Conservation (phyloP, 208 protist species). For the Tritrichomonas musculus region DNA sequence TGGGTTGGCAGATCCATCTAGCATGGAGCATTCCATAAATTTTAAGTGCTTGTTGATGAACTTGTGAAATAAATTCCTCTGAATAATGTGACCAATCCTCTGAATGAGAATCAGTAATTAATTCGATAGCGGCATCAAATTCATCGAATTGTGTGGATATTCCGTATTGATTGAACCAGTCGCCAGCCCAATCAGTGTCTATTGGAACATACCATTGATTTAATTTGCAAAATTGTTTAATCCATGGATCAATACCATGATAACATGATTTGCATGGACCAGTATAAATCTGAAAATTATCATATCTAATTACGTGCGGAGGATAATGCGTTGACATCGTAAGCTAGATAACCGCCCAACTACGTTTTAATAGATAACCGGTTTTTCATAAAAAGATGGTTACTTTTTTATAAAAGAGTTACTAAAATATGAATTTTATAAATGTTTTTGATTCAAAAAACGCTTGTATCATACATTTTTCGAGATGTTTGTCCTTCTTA, state of each 20-base stretch:
- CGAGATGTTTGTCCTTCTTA: too few species aligned
- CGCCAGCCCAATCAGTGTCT: background rate
- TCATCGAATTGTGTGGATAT: background rate
- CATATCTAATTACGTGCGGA: background rate
- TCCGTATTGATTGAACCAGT: slow-evolving; percentile 1
- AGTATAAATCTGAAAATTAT: background rate
- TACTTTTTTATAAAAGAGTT: too few species aligned
- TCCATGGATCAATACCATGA: background rate
- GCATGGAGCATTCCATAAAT: slow-evolving; percentile 1
- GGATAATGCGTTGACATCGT: background rate
- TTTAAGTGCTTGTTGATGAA: background rate
- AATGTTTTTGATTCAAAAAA: too few species aligned
- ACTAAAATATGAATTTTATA: too few species aligned
- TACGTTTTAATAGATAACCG: too few species aligned
- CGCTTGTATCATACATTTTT: too few species aligned
- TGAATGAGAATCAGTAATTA: background rate
- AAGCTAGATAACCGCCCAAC: too few species aligned
- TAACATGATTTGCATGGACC: background rate
- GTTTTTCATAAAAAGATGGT: too few species aligned
- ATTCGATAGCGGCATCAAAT: background rate
- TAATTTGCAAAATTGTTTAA: background rate
- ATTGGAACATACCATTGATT: slow-evolving; percentile 27
- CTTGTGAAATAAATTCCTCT: background rate
- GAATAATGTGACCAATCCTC: background rate
- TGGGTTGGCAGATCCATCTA: background rate